phyloP scores from a whole-genome alignment of 2,329 filamentous ascomycete genomes.

The Colletotrichum brevisporum region DNA sequence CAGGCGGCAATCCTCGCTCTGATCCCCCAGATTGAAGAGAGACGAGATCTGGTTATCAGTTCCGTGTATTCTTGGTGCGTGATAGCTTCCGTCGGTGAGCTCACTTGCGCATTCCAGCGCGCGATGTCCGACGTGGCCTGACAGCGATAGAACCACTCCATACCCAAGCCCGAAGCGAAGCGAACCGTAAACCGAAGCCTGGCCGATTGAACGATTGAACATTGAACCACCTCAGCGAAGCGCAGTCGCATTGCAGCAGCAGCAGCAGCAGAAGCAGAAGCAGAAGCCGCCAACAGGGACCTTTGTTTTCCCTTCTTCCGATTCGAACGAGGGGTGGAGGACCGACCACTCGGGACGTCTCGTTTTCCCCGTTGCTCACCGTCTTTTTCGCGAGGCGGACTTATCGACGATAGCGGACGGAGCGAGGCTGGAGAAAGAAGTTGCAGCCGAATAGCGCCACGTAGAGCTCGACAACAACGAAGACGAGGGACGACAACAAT shows the following conservation, averaged over 20 bases:
- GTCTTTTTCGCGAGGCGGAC: slow-evolving; percentile 30
- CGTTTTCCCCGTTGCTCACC: slow-evolving; percentile 21
- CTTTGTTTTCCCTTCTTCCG: not conserved
- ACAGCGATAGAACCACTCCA: not conserved
- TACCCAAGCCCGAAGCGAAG: too few species aligned
- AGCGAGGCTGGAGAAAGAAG: not conserved
- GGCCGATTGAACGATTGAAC: not conserved
- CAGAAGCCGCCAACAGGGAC: not conserved
- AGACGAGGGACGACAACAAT: too few species aligned
- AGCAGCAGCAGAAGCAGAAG: not conserved
- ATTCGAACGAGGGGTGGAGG: not conserved
- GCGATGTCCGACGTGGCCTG: slow-evolving; percentile 24
- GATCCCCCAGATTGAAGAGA: slow-evolving; percentile 9
- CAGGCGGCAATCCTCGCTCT: not conserved
- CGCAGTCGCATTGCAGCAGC: slow-evolving; percentile 31
- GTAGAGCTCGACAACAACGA: not conserved
- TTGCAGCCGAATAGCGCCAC: slow-evolving; percentile 8
- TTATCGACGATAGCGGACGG: slow-evolving; percentile 3
- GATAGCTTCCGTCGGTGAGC: not conserved
- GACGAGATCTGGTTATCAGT: slow-evolving; percentile 4
- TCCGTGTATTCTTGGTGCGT: too few species aligned
- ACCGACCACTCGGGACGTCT: slow-evolving; percentile 9
- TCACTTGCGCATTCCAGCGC: not conserved
- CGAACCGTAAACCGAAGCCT: too few species aligned
- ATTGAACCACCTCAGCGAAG: not conserved